phyloP scores from a whole-genome alignment of 495 filamentous ascomycete species.

The Aspergillus bertholletiae region DNA sequence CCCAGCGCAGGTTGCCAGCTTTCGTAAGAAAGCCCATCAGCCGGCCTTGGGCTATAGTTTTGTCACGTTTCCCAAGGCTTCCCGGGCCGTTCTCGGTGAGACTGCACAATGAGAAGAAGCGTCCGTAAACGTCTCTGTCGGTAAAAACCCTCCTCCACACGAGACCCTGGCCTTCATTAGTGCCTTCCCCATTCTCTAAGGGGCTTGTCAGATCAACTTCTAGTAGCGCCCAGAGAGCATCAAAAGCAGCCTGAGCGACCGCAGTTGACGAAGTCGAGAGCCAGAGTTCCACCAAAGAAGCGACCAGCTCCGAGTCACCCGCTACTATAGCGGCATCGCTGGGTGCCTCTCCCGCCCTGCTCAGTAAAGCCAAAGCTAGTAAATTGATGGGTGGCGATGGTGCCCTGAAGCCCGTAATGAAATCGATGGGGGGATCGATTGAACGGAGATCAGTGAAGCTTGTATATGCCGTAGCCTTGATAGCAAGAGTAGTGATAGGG shows the following conservation, averaged over 20 bases:
- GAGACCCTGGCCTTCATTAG: constrained; percentile 45
- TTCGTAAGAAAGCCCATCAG: constrained; percentile 67
- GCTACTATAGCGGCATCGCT: constrained; percentile 67
- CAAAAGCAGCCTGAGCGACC: constrained; percentile 65
- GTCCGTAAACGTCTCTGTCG: constrained; percentile 61
- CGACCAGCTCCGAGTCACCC: constrained; percentile 58
- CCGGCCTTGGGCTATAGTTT: constrained; percentile 74
- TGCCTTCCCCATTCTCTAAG: constrained; percentile 43
- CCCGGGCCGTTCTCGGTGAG: constrained; percentile 36
- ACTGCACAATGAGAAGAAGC: constrained; percentile 61
- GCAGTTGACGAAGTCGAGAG: constrained; percentile 66
- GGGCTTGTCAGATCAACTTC: constrained; percentile 55
- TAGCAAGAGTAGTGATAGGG: constrained; percentile 43
- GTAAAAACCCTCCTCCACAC: constrained; percentile 72
- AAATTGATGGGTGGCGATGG: constrained; percentile 64
- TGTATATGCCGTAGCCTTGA: constrained; percentile 33
- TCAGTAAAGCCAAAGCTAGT: constrained; percentile 65
- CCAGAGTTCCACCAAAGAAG: constrained; percentile 64
- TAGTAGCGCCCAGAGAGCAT: constrained; percentile 66
- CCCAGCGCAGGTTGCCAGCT: constrained; percentile 62
- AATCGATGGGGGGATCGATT: constrained; percentile 43
- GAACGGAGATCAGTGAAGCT: constrained; percentile 43
- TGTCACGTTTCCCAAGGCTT: constrained; percentile 54
- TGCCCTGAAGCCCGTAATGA: constrained; percentile 52
- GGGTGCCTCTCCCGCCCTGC: constrained; percentile 60